phyloP scores from a whole-genome alignment of 2,329 filamentous ascomycete genomes.

The Monosporascus sp. region DNA sequence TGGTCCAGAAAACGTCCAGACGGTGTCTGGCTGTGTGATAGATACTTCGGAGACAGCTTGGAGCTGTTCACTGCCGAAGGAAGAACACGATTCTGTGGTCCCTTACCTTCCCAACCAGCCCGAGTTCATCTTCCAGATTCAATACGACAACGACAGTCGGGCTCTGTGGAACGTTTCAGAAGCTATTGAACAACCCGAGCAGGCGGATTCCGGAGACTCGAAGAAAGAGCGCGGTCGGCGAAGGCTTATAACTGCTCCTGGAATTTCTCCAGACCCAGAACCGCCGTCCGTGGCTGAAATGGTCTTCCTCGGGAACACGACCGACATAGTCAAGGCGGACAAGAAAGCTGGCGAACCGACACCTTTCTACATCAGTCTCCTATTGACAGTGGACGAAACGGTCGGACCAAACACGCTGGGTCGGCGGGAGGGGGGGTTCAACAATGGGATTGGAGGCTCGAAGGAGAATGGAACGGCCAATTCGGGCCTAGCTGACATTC shows the following conservation, averaged over 20 bases:
- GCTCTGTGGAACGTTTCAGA: conserved; percentile 45
- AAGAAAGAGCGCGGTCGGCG: conserved; percentile 4
- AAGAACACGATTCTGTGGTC: conserved; percentile 58
- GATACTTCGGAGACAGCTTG: conserved; percentile 62
- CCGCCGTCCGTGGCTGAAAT: conserved; percentile 65
- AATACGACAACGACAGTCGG: conserved; percentile 58
- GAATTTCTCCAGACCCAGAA: conserved; percentile 47
- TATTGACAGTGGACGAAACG: conserved; percentile 19
- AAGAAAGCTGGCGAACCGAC: conserved; percentile 80
- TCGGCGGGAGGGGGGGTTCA: conserved; percentile 23
- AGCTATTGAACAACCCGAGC: conserved; percentile 23
- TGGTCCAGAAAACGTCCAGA: conserved; percentile 59
- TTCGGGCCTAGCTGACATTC: conserved; percentile 43
- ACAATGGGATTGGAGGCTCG: conserved; percentile 17
- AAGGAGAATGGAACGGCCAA: conserved; percentile 19
- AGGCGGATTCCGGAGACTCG: conserved; percentile 16
- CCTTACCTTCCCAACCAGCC: conserved; percentile 65
- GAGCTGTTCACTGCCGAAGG: conserved; percentile 82
- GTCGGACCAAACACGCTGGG: conserved; percentile 22
- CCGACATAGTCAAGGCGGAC: conserved; percentile 61
- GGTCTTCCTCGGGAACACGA: conserved; percentile 78
- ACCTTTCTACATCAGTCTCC: conserved; percentile 73
- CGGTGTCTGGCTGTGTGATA: conserved; percentile 64
- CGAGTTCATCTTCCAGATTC: conserved; percentile 74
- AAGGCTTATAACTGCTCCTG: conserved; percentile 17